These are phyloP conservation scores for Globisporangium cylindrosporum DNA, from an alignment of 352 stramenopile species.

Conservation along the genomic window DNA sequence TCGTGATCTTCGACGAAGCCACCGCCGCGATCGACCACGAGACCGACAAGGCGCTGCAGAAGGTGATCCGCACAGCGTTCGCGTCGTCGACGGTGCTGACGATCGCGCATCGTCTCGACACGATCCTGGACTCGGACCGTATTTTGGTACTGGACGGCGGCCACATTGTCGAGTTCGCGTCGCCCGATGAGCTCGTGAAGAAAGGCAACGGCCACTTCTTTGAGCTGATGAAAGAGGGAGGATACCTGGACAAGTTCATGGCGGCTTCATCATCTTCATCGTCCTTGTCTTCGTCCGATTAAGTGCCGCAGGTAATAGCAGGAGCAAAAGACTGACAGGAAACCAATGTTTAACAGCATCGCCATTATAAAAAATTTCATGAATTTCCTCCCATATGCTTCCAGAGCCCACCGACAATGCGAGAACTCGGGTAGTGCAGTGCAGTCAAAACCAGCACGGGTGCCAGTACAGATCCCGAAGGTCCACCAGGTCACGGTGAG, in stretches of 20 bases:
- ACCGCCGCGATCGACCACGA: not conserved
- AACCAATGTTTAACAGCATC: no score
- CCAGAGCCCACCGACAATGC: no score
- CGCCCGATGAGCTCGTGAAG: constrained; percentile 1
- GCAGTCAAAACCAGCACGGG: no score
- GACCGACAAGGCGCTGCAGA: not conserved
- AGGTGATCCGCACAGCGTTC: not conserved
- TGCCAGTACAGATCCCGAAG: no score
- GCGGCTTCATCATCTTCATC: not conserved
- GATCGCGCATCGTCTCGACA: not conserved
- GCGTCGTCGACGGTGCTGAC: not conserved
- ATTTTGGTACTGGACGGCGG: not conserved
- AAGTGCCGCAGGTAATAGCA: not conserved
- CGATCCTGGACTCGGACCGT: not conserved
- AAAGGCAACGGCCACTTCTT: constrained; percentile 6
- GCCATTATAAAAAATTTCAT: no score
- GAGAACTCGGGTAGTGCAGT: no score
- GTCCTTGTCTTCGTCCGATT: not conserved
- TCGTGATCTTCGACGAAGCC: constrained; percentile 76
- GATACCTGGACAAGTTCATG: constrained; percentile 7
- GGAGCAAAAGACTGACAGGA: no score
- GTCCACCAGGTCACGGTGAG: no score
- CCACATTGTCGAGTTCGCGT: not conserved
- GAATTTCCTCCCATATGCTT: no score
- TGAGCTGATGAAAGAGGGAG: not conserved